phyloP scores from a whole-genome alignment of 345 rosid genomes.

The Geranium rotundifolium region DNA sequence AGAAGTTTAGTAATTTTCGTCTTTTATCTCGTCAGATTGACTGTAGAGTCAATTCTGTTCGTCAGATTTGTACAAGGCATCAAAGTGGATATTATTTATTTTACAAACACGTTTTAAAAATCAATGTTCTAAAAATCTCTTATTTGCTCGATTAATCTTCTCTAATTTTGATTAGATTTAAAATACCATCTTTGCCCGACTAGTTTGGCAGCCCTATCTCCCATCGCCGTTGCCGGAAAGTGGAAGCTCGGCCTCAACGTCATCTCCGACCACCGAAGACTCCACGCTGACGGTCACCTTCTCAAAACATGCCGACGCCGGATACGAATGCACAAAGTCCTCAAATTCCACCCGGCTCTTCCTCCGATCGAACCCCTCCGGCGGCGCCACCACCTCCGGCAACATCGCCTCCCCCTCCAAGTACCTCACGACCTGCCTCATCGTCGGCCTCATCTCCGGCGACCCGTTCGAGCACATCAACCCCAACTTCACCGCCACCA shows the following conservation, averaged over 20 bases:
- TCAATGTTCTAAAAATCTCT: no score
- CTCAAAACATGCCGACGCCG: constrained; percentile 23
- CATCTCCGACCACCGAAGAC: constrained; percentile 22
- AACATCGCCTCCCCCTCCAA: constrained; percentile 49
- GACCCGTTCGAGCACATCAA: constrained; percentile 63
- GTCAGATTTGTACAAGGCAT: no score
- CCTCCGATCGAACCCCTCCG: constrained; percentile 27
- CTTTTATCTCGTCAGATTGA: no score
- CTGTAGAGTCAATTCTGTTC: no score
- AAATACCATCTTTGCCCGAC: no score
- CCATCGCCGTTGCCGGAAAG: constrained; percentile 13
- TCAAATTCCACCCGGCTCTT: constrained; percentile 20
- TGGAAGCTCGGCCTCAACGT: constrained; percentile 22
- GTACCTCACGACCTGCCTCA: constrained; percentile 71
- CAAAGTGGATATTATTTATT: no score
- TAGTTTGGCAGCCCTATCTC: constrained; percentile 10
- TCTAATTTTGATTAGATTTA: no score
- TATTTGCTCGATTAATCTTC: no score
- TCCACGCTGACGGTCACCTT: constrained; percentile 22
- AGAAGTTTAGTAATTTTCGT: no score
- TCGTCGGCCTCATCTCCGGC: constrained; percentile 51
- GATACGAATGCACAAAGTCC: constrained; percentile 44
- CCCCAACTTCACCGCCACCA: constrained; percentile 55
- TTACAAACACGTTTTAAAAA: no score
- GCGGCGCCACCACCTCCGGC: constrained; percentile 42